These are phyloP conservation scores for Candolleomyces aberdarensis DNA, from an alignment of 768 basidiomycete species.

Conservation along the genomic window DNA sequence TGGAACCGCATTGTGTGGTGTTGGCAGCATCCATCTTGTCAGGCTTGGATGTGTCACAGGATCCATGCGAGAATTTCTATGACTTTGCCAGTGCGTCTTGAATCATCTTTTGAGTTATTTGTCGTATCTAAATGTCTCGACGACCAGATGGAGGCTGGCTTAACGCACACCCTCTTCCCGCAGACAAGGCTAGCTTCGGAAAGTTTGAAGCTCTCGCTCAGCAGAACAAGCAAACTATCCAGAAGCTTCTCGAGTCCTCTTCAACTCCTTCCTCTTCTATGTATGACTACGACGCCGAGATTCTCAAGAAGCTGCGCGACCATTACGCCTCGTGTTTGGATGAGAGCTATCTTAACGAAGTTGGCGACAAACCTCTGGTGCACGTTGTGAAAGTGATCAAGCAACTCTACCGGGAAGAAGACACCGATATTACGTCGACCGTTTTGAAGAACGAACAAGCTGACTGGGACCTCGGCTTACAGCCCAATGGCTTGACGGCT, in stretches of 20 bases:
- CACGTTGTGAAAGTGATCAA: constrained; percentile 62
- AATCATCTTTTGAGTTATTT: not conserved
- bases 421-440: constrained; percentile 31
- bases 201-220: constrained; percentile 70
- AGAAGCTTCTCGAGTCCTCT: constrained; percentile 60
- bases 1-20: constrained; percentile 75
- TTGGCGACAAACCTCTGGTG: constrained; percentile 69
- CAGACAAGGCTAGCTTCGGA: constrained; percentile 73
- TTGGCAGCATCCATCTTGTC: constrained; percentile 81
- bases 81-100: constrained; percentile 78
- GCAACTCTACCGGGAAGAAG: constrained; percentile 55
- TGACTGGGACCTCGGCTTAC: constrained; percentile 19
- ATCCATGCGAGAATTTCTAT: constrained; percentile 97
- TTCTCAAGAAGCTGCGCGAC: constrained; percentile 62
- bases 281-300: constrained; percentile 42
- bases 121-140: not conserved
- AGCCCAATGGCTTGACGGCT: constrained; percentile 66
- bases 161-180: constrained; percentile 76
- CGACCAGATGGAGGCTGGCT: constrained; percentile 87
- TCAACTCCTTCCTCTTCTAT: constrained; percentile 28
- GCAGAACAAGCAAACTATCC: constrained; percentile 77
- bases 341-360: constrained; percentile 68
- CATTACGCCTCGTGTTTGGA: constrained; percentile 84
- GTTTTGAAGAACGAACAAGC: constrained; percentile 5
- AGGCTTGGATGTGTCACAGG: constrained; percentile 73